These are phyloP conservation scores for Aspergillus floridensis DNA, from an alignment of 2,329 filamentous ascomycete species.

Conservation along the genomic window DNA sequence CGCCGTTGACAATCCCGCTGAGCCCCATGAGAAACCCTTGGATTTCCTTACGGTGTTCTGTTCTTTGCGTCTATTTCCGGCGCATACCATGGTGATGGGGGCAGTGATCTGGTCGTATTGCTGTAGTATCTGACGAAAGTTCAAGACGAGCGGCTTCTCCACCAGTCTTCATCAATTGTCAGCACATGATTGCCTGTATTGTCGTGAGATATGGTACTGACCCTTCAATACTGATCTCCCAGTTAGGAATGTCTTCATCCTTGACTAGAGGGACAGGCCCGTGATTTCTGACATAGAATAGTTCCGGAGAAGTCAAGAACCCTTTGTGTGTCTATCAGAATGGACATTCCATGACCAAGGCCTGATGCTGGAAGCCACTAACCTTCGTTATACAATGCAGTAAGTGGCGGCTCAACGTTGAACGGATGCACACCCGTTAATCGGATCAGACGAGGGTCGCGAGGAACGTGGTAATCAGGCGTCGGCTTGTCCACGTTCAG, in stretches of 20 bases:
- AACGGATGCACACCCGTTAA: constrained; percentile 88
- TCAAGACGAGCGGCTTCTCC: constrained; percentile 69
- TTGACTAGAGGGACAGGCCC: constrained; percentile 74
- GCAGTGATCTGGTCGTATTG: constrained; percentile 80
- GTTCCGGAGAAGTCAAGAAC: constrained; percentile 79
- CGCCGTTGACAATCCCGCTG: constrained; percentile 81
- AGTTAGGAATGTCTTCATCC: constrained; percentile 70
- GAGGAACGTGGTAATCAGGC: constrained; percentile 75
- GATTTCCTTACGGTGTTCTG: constrained; percentile 88
- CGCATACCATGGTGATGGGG: constrained; percentile 85
- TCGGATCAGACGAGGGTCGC: constrained; percentile 78
- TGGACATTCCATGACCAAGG: not conserved
- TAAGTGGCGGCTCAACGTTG: constrained; percentile 83
- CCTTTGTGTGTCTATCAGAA: constrained; percentile 44
- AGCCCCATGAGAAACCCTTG: constrained; percentile 92
- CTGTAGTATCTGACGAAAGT: constrained; percentile 67
- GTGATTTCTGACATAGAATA: constrained; percentile 92
- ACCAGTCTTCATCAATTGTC: constrained; percentile 57
- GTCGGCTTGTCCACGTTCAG: constrained; percentile 77
- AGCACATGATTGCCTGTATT: not conserved
- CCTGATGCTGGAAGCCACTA: not conserved
- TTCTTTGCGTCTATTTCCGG: constrained; percentile 87
- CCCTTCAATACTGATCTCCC: constrained; percentile 81
- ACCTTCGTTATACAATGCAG: constrained; percentile 67
- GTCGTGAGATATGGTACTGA: constrained; percentile 20